Evolutionary conservation across 2,329 filamentous ascomycete genomes (phyloP).

Genomic region (Ophiostoma ips): DNA sequence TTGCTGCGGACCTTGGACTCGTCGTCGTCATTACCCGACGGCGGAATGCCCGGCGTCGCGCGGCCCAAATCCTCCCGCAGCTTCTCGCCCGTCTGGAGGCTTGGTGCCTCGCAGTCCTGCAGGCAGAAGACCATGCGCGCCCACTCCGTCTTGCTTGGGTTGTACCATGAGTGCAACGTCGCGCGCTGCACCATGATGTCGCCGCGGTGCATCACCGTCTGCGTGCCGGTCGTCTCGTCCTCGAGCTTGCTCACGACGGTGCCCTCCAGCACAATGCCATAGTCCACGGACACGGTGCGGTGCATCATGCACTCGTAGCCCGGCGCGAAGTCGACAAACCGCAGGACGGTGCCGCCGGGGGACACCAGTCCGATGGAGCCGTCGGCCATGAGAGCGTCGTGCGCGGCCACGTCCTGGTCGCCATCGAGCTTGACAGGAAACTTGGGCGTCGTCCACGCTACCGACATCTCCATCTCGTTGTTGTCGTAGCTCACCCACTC

Average conservation of each 20-base stretch:
- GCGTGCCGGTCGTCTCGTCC: constrained; percentile 9
- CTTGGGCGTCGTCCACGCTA: constrained; percentile 12
- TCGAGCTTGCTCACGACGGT: constrained; percentile 11
- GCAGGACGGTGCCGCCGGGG: constrained; percentile 14
- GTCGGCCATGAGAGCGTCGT: constrained; percentile 11
- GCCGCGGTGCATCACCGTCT: constrained; percentile 10
- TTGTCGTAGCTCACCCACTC: constrained; percentile 9
- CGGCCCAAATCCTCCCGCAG: constrained; percentile 12
- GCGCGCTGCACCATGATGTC: constrained; percentile 29
- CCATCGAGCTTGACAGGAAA: constrained; percentile 13
- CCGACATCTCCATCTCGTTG: constrained; percentile 11
- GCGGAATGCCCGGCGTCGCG: constrained; percentile 1
- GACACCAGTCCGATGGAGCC: constrained; percentile 13
- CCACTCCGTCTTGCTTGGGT: constrained; percentile 32
- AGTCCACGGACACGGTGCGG: constrained; percentile 16
- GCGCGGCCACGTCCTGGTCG: constrained; percentile 12
- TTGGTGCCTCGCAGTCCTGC: constrained; percentile 21
- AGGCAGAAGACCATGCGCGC: constrained; percentile 30
- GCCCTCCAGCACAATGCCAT: constrained; percentile 15
- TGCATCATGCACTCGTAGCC: constrained; percentile 22
- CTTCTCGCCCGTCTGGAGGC: constrained; percentile 8
- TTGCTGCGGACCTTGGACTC: neutral
- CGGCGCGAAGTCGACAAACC: constrained; percentile 18
- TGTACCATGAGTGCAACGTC: constrained; percentile 41
- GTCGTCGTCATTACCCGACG: neutral